phyloP scores from a whole-genome alignment of 2,329 filamentous ascomycete genomes.

The Phaeosphaeriaceae sp. region DNA sequence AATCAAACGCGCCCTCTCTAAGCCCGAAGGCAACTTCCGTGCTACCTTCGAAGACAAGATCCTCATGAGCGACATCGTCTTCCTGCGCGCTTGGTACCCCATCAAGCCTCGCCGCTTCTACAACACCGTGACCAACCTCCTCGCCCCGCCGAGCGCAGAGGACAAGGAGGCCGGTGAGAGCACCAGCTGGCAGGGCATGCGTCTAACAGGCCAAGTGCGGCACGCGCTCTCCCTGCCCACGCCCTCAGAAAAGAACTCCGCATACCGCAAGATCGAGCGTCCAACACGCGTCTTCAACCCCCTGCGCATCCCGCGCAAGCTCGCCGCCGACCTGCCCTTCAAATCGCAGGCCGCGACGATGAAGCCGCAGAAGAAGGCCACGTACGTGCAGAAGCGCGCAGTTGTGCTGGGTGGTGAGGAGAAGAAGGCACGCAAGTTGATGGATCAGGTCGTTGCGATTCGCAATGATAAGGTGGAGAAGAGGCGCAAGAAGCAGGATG shows the following conservation, averaged over 20 bases:
- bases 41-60: constrained; percentile 99
- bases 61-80: constrained; percentile 94
- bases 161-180: constrained; percentile 40
- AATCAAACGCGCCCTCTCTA: constrained; percentile 92
- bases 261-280: constrained; percentile 73
- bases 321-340: constrained; percentile 87
- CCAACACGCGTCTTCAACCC: constrained; percentile 62
- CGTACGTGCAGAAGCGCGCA: constrained; percentile 94
- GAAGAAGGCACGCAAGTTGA: constrained; percentile 82
- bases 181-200: constrained; percentile 83
- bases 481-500: constrained; percentile 84
- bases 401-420: constrained; percentile 87
- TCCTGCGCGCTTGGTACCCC: constrained; percentile 95
- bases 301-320: constrained; percentile 75
- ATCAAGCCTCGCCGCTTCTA: constrained; percentile 96
- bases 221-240: constrained; percentile 76
- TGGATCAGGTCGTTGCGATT: constrained; percentile 92
- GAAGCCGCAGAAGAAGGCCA: constrained; percentile 78
- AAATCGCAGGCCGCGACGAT: constrained; percentile 87
- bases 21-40: constrained; percentile 94
- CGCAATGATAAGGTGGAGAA: constrained; percentile 90
- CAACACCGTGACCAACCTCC: constrained; percentile 91
- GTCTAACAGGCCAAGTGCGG: constrained; percentile 89
- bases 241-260: constrained; percentile 81
- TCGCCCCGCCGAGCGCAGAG: constrained; percentile 61